These are phyloP conservation scores for Auriculariales sp. DNA, from an alignment of 768 basidiomycete species.

Conservation along the genomic window DNA sequence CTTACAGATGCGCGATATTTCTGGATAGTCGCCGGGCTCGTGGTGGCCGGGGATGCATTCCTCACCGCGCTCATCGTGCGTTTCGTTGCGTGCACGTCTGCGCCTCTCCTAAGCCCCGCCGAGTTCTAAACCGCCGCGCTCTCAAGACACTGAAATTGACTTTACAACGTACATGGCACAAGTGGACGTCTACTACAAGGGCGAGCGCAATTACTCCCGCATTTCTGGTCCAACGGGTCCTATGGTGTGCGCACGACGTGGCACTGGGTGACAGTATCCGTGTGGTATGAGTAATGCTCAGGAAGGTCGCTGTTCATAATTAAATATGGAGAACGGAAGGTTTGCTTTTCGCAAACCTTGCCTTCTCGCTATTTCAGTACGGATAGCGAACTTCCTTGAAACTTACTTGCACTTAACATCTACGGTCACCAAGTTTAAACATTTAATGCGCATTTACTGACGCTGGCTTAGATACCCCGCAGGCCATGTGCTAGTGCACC, in stretches of 20 bases:
- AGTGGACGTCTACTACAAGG: conserved; percentile 58
- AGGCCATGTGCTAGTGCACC: conserved; percentile 78
- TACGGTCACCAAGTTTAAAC: conserved; percentile 2
- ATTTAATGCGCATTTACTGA: background rate
- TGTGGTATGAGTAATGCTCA: background rate
- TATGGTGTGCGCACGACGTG: conserved; percentile 47
- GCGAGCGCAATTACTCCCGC: conserved; percentile 67
- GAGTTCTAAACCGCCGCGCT: conserved; percentile 1
- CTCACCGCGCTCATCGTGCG: conserved; percentile 71
- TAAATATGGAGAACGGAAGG: background rate
- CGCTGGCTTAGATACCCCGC: conserved; percentile 67
- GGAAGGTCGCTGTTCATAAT: background rate
- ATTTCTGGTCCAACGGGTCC: conserved; percentile 88
- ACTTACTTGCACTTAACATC: too few species aligned
- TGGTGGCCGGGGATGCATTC: conserved; percentile 59
- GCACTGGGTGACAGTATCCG: conserved; percentile 11
- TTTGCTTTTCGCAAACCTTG: too few species aligned
- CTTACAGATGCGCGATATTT: conserved; percentile 47
- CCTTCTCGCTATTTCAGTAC: too few species aligned
- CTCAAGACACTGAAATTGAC: conserved; percentile 92
- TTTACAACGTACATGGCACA: conserved; percentile 95
- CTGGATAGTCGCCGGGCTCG: conserved; percentile 46
- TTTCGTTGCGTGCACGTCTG: conserved; percentile 64
- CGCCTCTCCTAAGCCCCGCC: background rate
- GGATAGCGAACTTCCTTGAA: too few species aligned